A percentile compares a stretch with the other conserved stretches of the same genome.
Evolutionary conservation across 768 basidiomycete genomes (phyloP).

Genomic region (Boletus coccyginus): DNA sequence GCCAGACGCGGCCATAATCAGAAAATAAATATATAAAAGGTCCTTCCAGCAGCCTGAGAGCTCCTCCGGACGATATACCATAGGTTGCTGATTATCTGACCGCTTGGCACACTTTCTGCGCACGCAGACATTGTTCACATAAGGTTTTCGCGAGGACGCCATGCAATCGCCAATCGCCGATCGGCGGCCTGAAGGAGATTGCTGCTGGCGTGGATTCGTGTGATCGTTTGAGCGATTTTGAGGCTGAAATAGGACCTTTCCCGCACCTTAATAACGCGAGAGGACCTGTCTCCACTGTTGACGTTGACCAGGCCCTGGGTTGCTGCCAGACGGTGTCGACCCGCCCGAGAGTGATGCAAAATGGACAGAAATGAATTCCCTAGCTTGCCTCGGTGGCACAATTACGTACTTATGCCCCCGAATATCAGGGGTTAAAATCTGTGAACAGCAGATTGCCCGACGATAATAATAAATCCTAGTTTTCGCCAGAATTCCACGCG

Average conservation of each 20-base stretch:
- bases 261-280: background rate
- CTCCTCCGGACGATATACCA: background rate
- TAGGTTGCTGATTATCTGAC: slow-evolving; percentile 1
- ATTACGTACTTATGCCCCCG: slow-evolving; percentile 63
- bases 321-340: slow-evolving; percentile 21
- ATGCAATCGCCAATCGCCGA: slow-evolving; percentile 32
- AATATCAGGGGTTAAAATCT: slow-evolving; percentile 56
- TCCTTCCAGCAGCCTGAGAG: background rate
- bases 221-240: background rate
- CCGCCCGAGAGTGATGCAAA: slow-evolving; percentile 16
- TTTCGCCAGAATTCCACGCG: slow-evolving; percentile 62
- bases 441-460: slow-evolving; percentile 48
- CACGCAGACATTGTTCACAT: slow-evolving; percentile 5
- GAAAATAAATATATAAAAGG: background rate
- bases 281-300: slow-evolving; percentile 4
- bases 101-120: background rate
- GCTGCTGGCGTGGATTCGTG: slow-evolving; percentile 2
- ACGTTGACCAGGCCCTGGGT: slow-evolving; percentile 16
- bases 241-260: background rate
- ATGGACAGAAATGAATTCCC: slow-evolving; percentile 36
- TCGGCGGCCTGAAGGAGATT: slow-evolving; percentile 3
- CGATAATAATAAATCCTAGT: slow-evolving; percentile 58
- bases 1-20: background rate
- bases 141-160: slow-evolving; percentile 20
- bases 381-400: slow-evolving; percentile 27